Evolutionary conservation across 441 rosid genomes (phyloP).

Genomic region (Populus hybrid): DNA sequence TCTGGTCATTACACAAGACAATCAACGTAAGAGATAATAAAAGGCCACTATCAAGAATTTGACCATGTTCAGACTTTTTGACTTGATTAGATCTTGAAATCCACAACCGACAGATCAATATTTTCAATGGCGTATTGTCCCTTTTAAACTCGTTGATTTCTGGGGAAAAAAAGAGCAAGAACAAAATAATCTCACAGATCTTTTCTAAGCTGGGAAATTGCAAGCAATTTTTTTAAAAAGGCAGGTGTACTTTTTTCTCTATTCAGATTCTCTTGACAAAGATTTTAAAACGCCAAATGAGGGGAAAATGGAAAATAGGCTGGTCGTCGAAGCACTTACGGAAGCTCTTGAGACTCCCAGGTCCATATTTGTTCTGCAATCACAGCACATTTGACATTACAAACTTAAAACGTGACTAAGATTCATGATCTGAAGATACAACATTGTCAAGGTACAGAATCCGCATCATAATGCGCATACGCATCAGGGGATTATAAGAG

Average conservation of each 20-base stretch:
- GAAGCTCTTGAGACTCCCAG: conserved; percentile 52
- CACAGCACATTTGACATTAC: conserved; percentile 6
- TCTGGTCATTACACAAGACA: conserved; percentile 41
- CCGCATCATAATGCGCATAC: background rate
- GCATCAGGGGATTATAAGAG: background rate
- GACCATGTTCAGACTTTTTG: conserved; percentile 19
- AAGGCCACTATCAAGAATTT: background rate
- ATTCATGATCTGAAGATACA: background rate
- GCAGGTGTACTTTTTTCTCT: background rate
- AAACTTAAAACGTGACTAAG: background rate
- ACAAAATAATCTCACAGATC: background rate
- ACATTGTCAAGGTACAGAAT: background rate
- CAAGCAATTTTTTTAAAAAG: background rate
- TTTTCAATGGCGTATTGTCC: background rate
- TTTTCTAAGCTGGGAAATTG: background rate
- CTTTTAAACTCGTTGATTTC: background rate
- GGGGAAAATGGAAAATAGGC: background rate
- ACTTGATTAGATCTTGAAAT: too few species aligned
- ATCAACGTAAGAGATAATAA: background rate
- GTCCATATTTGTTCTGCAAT: conserved; percentile 46
- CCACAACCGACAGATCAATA: background rate
- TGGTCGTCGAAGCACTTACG: conserved; percentile 35
- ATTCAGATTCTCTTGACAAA: too few species aligned
- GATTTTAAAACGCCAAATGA: background rate
- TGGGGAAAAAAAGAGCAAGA: background rate